Evolutionary conservation across 2,329 filamentous ascomycete genomes (phyloP), one percentile per base, ranked within the genome.

Genomic region (Trichoderma sp.): DNA sequence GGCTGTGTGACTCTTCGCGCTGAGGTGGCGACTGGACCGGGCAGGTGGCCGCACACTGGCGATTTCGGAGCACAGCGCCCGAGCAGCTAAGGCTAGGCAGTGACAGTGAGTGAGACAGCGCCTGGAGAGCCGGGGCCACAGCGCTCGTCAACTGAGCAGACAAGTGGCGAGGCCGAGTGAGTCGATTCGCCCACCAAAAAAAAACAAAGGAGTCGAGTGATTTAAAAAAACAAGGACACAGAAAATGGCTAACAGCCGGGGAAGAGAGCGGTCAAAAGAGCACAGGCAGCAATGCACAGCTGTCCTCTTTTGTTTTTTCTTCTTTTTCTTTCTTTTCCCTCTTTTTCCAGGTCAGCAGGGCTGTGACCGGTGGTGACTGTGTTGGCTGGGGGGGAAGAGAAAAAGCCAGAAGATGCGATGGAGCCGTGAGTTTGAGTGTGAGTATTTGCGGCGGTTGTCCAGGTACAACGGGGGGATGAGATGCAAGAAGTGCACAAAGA

Each of bases 381-480:
- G 53, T 58, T 66, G 69, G 61, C 62, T 26, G 26, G 53, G 28
- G 15, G 39, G 9, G 17, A n/a, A 20, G 39, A 47, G 15, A 63
- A 62, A 17, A 62, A 17, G 57, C 47, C 64, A 57, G 64, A 70
- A 55, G 57, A 67, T 68, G 67, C 30, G 67, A 62, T 70, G 67
- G 58, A 32, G 67, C 43, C 67, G 30, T 15, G 47, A 30, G n/a
- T 26, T 28, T 66, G 26, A 17, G 36, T 59, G 23, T 34, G 23
- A 20, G 6, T 53, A n/a, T 32, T n/a, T n/a, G 55, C 50, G 58
- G 47, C 75, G 73, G 73, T 76, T 81, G 82, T 82, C 82, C 85
- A 82, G 84, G 83, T 82, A 81, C 84, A 85, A 85, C 81, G 34
- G 34, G 78, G 85, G 84, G 83, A 84, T 82, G 82, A 53, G 11